These are phyloP conservation scores for Escallonia herrerae DNA, from an alignment of 129 eudicot species.

Conservation along the genomic window DNA sequence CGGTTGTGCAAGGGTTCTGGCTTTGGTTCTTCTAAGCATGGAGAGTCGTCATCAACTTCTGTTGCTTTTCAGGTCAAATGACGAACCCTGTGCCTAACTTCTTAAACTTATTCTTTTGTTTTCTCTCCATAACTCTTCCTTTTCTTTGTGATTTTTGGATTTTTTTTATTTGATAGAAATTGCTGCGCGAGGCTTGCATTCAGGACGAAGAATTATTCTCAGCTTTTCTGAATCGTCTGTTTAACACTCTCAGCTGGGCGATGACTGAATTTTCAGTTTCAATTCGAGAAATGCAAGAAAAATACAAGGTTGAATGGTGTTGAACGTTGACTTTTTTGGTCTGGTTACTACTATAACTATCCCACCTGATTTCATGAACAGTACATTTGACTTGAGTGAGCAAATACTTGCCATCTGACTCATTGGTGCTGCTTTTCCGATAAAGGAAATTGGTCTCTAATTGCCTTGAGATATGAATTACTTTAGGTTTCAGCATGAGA, in stretches of 20 bases:
- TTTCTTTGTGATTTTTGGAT: not conserved
- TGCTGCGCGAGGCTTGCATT: conserved; percentile 75
- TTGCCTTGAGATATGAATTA: no score
- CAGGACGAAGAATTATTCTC: conserved; percentile 76
- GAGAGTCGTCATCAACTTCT: conserved; percentile 77
- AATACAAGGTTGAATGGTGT: conserved; percentile 51
- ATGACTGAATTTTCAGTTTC: conserved; percentile 95
- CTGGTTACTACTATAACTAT: not conserved
- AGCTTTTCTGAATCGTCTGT: conserved; percentile 76
- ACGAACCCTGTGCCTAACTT: not conserved
- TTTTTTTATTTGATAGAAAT: conserved; percentile 36
- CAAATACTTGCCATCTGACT: no score
- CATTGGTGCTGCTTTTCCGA: no score
- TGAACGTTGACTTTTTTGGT: not conserved
- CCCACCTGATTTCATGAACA: not conserved
- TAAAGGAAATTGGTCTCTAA: no score
- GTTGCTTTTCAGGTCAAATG: conserved; percentile 58
- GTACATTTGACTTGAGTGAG: no score
- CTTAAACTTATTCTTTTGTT: not conserved
- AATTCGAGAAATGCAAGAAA: conserved; percentile 90
- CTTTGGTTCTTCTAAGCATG: conserved; percentile 77
- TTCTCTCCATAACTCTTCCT: not conserved
- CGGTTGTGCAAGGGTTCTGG: conserved; percentile 88
- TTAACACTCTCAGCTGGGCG: conserved; percentile 93
- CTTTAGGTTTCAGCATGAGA: no score